These are phyloP conservation scores for Gomphus bonarii DNA, from an alignment of 1,284 basidiomycete genomes.

Conservation along the genomic window DNA sequence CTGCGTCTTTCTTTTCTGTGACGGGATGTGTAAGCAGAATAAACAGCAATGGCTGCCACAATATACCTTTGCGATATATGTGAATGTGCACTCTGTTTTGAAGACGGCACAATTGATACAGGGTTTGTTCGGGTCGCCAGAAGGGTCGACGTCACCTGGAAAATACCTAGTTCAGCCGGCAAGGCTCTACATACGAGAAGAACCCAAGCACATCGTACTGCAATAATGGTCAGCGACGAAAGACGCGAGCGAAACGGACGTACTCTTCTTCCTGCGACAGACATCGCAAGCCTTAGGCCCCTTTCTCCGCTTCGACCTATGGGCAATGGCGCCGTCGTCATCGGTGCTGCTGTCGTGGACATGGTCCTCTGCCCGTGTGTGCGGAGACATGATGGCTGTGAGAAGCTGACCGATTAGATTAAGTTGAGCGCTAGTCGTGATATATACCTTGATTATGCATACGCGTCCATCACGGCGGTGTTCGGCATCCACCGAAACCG, in stretches of 20 bases:
- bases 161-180: neutral
- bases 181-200: neutral
- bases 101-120: constrained; percentile 4
- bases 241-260: neutral
- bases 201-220: neutral
- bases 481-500: no score
- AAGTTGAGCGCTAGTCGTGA: no score
- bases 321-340: neutral
- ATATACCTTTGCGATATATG: neutral
- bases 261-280: constrained; percentile 7
- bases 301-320: neutral
- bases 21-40: neutral
- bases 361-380: neutral
- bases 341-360: neutral
- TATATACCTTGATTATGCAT: no score
- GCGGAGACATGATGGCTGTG: neutral
- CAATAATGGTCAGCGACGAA: neutral
- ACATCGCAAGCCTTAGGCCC: constrained; percentile 1
- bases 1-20: constrained; percentile 1
- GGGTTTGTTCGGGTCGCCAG: neutral
- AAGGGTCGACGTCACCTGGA: neutral
- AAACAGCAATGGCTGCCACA: neutral
- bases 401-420: no score
- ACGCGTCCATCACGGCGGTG: no score
- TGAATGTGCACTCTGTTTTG: constrained; percentile 3